Conservation (phyloP, 225 moss, liverwort and hornwort species). For the Marchantia paleacea region DNA sequence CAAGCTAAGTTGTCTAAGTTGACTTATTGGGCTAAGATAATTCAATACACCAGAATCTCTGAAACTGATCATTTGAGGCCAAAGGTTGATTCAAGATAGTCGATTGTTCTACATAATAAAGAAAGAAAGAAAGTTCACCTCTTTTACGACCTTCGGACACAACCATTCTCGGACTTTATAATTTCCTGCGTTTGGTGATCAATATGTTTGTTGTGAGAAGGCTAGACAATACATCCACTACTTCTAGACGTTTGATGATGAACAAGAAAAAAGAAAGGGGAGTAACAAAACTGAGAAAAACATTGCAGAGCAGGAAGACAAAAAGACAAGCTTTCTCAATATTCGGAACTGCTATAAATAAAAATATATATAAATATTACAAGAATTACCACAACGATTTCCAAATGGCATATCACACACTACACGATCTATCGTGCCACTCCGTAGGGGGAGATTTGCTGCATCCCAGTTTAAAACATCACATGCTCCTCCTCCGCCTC, state of each 20-base stretch:
- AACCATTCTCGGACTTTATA: constrained; percentile 77
- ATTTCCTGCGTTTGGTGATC: constrained; percentile 46
- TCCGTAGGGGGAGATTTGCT: constrained; percentile 64
- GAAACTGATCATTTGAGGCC: not conserved
- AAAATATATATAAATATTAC: no score
- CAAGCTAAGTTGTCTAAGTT: not conserved
- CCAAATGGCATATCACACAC: constrained; percentile 87
- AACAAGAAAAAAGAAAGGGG: no score
- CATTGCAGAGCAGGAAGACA: no score
- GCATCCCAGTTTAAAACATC: constrained; percentile 79
- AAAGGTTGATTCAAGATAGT: not conserved
- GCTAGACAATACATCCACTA: no score
- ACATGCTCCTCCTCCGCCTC: constrained; percentile 48
- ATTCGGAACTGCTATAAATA: no score
- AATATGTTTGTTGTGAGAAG: not conserved
- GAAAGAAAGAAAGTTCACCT: constrained; percentile 35
- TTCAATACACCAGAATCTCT: not conserved
- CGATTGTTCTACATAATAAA: not conserved
- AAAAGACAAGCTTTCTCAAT: not conserved
- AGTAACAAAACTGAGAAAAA: no score
- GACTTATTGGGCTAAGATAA: not conserved
- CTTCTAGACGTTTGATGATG: no score
- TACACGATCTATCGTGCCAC: constrained; percentile 68
- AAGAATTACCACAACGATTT: constrained; percentile 63
- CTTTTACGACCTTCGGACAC: constrained; percentile 78